These are phyloP conservation scores for Epichloe scottii DNA, from an alignment of 2,329 filamentous ascomycete species.

Conservation along the genomic window DNA sequence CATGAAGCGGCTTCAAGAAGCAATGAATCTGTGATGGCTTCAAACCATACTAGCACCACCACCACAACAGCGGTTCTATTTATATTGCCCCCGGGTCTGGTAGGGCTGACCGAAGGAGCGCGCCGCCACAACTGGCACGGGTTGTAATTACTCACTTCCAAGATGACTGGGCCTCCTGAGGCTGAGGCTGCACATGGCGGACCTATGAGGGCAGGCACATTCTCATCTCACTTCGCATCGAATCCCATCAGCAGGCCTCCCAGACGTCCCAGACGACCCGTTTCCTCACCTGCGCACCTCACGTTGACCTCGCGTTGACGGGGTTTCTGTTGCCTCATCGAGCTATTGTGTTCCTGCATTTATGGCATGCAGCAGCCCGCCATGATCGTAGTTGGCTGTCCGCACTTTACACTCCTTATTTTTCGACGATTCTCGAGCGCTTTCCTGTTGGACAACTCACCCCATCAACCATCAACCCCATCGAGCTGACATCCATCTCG, in stretches of 20 bases:
- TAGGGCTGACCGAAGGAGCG: not conserved
- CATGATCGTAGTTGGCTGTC: not conserved
- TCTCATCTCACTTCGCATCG: not conserved
- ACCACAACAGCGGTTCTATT: not conserved
- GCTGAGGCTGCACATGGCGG: not conserved
- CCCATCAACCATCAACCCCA: not conserved
- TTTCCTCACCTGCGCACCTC: slow-evolving; percentile 6
- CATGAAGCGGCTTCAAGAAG: no score
- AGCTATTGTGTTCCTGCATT: slow-evolving; percentile 15
- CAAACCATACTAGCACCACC: not conserved
- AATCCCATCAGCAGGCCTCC: slow-evolving; percentile 8
- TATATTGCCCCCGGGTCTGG: not conserved
- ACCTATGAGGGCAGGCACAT: not conserved
- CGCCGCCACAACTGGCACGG: not conserved
- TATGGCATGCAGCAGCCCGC: slow-evolving; percentile 9
- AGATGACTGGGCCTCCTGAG: slow-evolving; percentile 4
- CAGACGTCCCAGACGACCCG: not conserved
- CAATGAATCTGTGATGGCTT: no score
- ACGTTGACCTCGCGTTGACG: not conserved
- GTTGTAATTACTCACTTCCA: not conserved
- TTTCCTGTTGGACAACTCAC: not conserved
- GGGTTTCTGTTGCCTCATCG: slow-evolving; percentile 7
- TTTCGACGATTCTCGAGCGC: not conserved
- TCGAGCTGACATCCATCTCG: not conserved
- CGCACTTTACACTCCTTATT: not conserved